phyloP scores from a whole-genome alignment of 495 filamentous ascomycete genomes.

The Saxispiralis lemnorum region DNA sequence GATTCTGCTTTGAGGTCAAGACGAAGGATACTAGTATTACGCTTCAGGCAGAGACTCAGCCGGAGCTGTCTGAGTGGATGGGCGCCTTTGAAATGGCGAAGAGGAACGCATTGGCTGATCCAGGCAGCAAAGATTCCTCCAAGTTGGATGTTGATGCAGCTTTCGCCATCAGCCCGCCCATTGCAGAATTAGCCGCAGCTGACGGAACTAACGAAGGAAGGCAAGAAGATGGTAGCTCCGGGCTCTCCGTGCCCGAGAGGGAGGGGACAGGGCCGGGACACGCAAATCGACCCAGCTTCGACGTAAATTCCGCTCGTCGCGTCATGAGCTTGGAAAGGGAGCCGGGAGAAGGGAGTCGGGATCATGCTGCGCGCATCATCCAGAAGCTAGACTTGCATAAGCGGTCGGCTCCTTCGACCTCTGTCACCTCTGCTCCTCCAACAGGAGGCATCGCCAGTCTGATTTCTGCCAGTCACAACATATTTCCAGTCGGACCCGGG shows the following conservation, averaged over 20 bases:
- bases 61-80: conserved; percentile 80
- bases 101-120: conserved; percentile 70
- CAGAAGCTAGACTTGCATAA: conserved; percentile 83
- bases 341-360: conserved; percentile 41
- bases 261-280: conserved; percentile 44
- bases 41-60: conserved; percentile 82
- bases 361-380: conserved; percentile 74
- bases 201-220: not conserved
- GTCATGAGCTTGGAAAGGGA: conserved; percentile 36
- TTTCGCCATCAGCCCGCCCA: conserved; percentile 78
- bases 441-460: conserved; percentile 69
- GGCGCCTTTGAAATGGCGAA: conserved; percentile 84
- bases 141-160: conserved; percentile 52
- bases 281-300: conserved; percentile 50
- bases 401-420: conserved; percentile 41
- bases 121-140: conserved; percentile 43
- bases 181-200: conserved; percentile 73
- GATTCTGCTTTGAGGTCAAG: conserved; percentile 97
- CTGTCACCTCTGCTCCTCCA: conserved; percentile 17
- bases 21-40: conserved; percentile 84
- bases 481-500: conserved; percentile 38
- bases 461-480: conserved; percentile 66
- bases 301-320: conserved; percentile 36
- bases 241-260: conserved; percentile 34
- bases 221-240: conserved; percentile 27